Percentiles rank a stretch among this genome's conserved stretches.
phyloP scores from a whole-genome alignment of 768 basidiomycete species.

The Calocybe cyanea region DNA sequence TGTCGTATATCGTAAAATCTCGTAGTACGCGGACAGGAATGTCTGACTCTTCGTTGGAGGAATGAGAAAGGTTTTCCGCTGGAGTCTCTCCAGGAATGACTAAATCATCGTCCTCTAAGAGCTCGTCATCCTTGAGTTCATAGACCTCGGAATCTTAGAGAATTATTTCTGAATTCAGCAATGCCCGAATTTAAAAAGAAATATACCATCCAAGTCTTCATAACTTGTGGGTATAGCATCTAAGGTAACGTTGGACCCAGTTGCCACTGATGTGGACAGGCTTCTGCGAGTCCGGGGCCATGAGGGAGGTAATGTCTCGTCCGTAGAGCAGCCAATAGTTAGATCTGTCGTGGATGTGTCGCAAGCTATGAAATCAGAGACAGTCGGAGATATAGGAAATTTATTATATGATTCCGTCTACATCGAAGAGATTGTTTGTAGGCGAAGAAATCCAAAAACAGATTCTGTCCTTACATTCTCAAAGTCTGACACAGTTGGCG shows the following conservation, averaged over 20 bases:
- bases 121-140: constrained; percentile 22
- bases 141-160: constrained; percentile 11
- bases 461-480: constrained; percentile 4
- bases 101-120: constrained; percentile 37
- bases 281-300: neutral
- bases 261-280: neutral
- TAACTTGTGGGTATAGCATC: constrained; percentile 1
- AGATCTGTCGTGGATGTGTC: constrained; percentile 2
- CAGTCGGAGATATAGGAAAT: constrained; percentile 13
- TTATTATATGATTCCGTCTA: neutral
- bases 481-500: constrained; percentile 20
- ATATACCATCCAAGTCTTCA: constrained; percentile 1
- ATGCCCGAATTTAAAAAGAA: neutral
- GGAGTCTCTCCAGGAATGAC: constrained; percentile 41
- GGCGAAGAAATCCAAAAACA: neutral
- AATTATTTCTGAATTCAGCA: neutral
- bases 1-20: constrained; percentile 52
- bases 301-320: neutral
- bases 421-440: neutral
- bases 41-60: constrained; percentile 26
- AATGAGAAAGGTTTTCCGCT: constrained; percentile 16
- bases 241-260: constrained; percentile 14
- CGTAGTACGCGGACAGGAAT: constrained; percentile 56
- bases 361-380: constrained; percentile 12
- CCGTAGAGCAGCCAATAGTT: neutral